Evolutionary conservation across 768 basidiomycete genomes (phyloP).

Genomic region (Tylopilus rubrobrunneus): DNA sequence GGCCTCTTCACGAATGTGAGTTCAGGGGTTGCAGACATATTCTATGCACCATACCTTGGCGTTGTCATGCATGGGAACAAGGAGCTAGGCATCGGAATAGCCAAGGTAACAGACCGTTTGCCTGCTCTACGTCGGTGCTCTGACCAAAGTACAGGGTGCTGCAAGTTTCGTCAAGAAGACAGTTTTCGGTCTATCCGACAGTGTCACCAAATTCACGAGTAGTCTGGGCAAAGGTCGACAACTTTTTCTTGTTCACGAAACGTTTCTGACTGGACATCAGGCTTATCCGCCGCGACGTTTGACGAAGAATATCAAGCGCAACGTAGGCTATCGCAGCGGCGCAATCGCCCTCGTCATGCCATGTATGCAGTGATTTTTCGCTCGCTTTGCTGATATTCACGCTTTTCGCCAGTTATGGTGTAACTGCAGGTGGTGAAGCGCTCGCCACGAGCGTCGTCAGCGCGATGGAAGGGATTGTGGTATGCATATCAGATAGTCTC

Average conservation of each 20-base stretch:
- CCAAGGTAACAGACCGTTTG: conserved; percentile 54
- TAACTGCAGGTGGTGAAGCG: conserved; percentile 91
- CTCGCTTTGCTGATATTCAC: not conserved
- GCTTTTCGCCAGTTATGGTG: conserved; percentile 68
- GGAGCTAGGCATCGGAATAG: conserved; percentile 91
- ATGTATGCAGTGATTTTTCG: conserved; percentile 48
- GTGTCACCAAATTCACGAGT: conserved; percentile 96
- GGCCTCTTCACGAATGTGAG: conserved; percentile 98
- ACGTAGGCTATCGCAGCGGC: conserved; percentile 80
- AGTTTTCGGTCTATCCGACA: conserved; percentile 93
- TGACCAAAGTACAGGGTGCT: conserved; percentile 63
- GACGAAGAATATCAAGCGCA: conserved; percentile 94
- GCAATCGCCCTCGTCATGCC: conserved; percentile 95
- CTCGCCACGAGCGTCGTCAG: conserved; percentile 92
- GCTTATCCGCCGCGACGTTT: conserved; percentile 93
- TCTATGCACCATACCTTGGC: conserved; percentile 97
- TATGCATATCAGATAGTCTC: conserved; percentile 34
- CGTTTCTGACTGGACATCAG: conserved; percentile 36
- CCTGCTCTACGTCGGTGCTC: not conserved
- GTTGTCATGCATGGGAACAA: conserved; percentile 95
- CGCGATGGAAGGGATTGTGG: conserved; percentile 93
- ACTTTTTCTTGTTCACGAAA: not conserved
- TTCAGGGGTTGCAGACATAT: conserved; percentile 96
- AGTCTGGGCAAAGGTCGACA: conserved; percentile 88
- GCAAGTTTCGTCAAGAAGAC: conserved; percentile 99